phyloP scores from a whole-genome alignment of 208 protist species.

The Jaenimonas drosophilae region DNA sequence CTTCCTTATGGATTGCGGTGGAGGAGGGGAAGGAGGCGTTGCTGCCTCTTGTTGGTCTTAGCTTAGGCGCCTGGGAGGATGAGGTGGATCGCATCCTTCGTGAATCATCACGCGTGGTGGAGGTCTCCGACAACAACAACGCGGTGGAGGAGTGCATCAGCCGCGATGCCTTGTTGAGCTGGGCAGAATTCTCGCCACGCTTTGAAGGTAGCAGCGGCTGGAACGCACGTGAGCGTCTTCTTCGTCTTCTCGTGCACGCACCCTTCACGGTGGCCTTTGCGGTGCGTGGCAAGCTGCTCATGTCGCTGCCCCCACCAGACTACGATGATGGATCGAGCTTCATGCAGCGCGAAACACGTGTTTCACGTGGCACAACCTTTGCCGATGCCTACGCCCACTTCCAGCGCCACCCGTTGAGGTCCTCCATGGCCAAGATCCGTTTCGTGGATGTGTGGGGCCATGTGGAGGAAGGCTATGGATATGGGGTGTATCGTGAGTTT shows the following conservation, averaged over 20 bases:
- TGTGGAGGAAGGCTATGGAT: constrained; percentile 84
- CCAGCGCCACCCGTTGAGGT: constrained; percentile 1
- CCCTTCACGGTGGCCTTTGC: constrained; percentile 71
- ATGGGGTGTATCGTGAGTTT: constrained; percentile 90
- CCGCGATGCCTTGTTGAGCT: too few relatives aligned
- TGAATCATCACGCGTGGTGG: too few relatives aligned
- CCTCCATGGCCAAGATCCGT: constrained; percentile 14
- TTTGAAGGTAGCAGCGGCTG: constrained; percentile 34
- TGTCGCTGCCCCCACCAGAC: constrained; percentile 14
- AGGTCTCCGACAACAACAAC: neutral
- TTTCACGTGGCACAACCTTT: neutral
- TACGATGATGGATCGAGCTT: neutral
- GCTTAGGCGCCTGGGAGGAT: constrained; percentile 21
- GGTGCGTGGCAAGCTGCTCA: constrained; percentile 55
- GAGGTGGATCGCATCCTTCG: constrained; percentile 1
- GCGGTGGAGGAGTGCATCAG: constrained; percentile 6
- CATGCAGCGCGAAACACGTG: neutral
- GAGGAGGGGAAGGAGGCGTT: too few relatives aligned
- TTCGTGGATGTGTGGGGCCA: constrained; percentile 78
- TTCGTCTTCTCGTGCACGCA: constrained; percentile 45
- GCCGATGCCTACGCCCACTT: neutral
- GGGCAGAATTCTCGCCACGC: too few relatives aligned
- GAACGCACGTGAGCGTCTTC: constrained; percentile 31
- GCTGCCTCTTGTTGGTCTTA: constrained; percentile 12
- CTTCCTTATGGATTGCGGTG: constrained; percentile 50